A percentile compares a stretch with the other conserved stretches of the same genome.
These are phyloP conservation scores for Cadophora malorum DNA, from an alignment of 2,329 filamentous ascomycete species.

Conservation along the genomic window DNA sequence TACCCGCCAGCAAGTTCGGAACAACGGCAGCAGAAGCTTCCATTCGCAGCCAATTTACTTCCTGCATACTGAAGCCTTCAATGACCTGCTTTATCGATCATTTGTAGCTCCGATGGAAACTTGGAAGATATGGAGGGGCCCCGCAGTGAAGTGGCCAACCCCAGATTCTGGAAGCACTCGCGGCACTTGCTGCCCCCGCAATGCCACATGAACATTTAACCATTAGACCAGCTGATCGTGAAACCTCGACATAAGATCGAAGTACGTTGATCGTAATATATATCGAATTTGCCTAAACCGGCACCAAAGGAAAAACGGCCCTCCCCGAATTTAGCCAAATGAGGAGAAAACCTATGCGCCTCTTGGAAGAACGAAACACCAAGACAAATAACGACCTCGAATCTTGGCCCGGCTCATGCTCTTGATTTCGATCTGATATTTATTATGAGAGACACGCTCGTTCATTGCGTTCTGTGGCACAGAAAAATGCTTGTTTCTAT, in stretches of 20 bases:
- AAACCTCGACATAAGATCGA: background rate
- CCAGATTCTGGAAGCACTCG: slow-evolving; percentile 3
- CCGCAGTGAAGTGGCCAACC: slow-evolving; percentile 1
- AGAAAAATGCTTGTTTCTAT: slow-evolving; percentile 22
- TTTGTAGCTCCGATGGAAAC: background rate
- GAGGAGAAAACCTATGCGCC: slow-evolving; percentile 6
- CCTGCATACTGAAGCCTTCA: background rate
- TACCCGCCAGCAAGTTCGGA: background rate
- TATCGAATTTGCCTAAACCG: slow-evolving; percentile 17
- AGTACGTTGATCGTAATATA: slow-evolving; percentile 19
- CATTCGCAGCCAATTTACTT: slow-evolving; percentile 8
- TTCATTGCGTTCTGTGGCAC: background rate
- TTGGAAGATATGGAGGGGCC: slow-evolving; percentile 11
- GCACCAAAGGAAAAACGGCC: slow-evolving; percentile 4
- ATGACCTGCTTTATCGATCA: slow-evolving; percentile 20
- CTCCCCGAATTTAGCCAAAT: slow-evolving; percentile 20
- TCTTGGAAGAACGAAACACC: background rate
- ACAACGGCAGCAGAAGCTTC: slow-evolving; percentile 6
- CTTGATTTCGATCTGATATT: slow-evolving; percentile 1
- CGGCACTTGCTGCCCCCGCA: slow-evolving; percentile 18
- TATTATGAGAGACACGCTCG: background rate
- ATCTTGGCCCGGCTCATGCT: background rate
- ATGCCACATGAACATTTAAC: slow-evolving; percentile 5
- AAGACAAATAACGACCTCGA: background rate
- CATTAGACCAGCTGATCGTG: slow-evolving; percentile 20